Evolutionary conservation across 441 rosid species (phyloP).

Genomic region (Bruguiera hainesii): DNA sequence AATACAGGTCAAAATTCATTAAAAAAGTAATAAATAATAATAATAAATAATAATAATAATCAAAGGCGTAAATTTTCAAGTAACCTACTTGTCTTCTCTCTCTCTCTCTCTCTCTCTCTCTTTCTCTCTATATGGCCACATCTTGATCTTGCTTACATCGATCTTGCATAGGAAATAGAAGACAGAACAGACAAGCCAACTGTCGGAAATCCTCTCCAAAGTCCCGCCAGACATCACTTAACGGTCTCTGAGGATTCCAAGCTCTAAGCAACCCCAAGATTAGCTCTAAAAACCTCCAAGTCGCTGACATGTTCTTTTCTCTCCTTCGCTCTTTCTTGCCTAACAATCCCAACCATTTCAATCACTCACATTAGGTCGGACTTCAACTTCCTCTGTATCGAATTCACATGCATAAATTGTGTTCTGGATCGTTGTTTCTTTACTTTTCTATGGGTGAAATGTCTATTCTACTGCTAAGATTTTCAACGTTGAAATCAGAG

Average conservation of each 20-base stretch:
- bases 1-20: background rate
- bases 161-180: background rate
- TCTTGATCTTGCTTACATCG: background rate
- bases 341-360: constrained; percentile 11
- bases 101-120: background rate
- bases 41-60: background rate
- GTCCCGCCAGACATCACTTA: constrained; percentile 17
- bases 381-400: constrained; percentile 39
- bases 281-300: constrained; percentile 32
- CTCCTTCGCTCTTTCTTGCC: background rate
- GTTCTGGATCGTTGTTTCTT: constrained; percentile 17
- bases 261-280: constrained; percentile 14
- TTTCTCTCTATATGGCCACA: background rate
- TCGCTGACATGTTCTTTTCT: constrained; percentile 66
- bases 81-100: constrained; percentile 8
- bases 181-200: constrained; percentile 37
- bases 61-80: constrained; percentile 30
- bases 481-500: constrained; percentile 43
- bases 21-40: too few relatives aligned
- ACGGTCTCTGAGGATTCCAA: constrained; percentile 45
- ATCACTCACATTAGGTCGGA: constrained; percentile 44
- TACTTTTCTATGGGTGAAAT: constrained; percentile 38
- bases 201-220: constrained; percentile 15
- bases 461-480: constrained; percentile 40
- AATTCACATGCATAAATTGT: constrained; percentile 22